Evolutionary conservation across 108 stramenopile genomes (phyloP), one percentile per base, ranked within the genome.

Genomic region (Cylindrotheca fusiformis): DNA sequence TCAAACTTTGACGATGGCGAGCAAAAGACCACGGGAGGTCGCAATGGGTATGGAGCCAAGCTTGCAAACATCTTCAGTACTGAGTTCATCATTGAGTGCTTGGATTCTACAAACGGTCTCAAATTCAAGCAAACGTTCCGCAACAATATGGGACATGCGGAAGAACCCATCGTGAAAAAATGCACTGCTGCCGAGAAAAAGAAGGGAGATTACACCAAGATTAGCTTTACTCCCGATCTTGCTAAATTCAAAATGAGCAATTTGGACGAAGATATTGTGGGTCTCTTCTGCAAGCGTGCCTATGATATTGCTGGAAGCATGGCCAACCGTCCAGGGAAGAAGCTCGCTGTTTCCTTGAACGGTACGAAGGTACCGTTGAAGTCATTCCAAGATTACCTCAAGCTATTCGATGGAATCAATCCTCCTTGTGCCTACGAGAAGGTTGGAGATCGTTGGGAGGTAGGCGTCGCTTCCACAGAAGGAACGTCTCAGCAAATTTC

Each of bases 1-100:
- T 87, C 85, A 22, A 99, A 99, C 86, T 99, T 99, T 69, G 98
- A 99, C 65, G 99, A 99, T 65, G 68, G 84, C 59, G 93, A 99
- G 73, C 83, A 95, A 83, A 98, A 98, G 76, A 96, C 96, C 18
- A 98, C 97, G 0, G 99, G 99, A 1, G 99, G 99, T 17, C 87
- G 99, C 6, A 98, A 99, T 74, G 99, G 99, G 26, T 99, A 97
- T 71, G 99, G 99, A 19, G 99, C 98, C 29, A 99, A 99, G 78
- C 80, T 99, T 41, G 95, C 99, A 41, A 99, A 99, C 78, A 98
- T 99, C 59, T 99, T 99, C 80, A 91, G 89, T 21, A 94, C 79
- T 2, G 53, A 85, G 55, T 94, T 94, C 74, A 71, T 76, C 51
- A 87, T 97, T 1, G 98, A 99, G 72, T 97, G 97, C 45, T 72